Evolutionary conservation across 1,139 yeast species (phyloP).

Genomic region (Hansenula sp.): DNA sequence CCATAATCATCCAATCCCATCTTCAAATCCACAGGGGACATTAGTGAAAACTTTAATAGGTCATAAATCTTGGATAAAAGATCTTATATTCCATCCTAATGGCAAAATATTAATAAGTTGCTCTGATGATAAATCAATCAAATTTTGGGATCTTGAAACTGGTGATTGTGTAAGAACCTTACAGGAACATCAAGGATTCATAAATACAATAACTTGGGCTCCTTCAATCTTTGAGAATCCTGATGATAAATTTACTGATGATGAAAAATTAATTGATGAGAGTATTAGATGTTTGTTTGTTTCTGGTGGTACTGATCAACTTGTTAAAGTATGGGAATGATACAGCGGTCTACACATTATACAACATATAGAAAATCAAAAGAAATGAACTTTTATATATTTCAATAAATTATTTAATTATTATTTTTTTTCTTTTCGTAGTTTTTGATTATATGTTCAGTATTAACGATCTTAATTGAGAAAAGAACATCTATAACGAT

Average conservation of each 20-base stretch:
- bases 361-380: neutral
- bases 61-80: constrained; percentile 86
- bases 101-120: constrained; percentile 71
- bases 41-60: constrained; percentile 56
- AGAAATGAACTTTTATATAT: neutral
- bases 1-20: constrained; percentile 56
- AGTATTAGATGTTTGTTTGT: constrained; percentile 53
- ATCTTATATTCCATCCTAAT: constrained; percentile 67
- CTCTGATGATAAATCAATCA: constrained; percentile 74
- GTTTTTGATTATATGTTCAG: neutral
- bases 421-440: neutral
- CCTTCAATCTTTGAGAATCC: constrained; percentile 27
- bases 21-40: constrained; percentile 58
- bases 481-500: no score
- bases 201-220: constrained; percentile 65
- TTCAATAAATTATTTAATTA: neutral
- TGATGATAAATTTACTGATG: constrained; percentile 11
- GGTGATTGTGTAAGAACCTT: constrained; percentile 52
- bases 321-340: constrained; percentile 46
- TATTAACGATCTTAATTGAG: no score
- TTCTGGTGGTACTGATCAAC: constrained; percentile 58
- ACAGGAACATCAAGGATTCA: constrained; percentile 69
- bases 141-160: constrained; percentile 74
- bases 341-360: no score
- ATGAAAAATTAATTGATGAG: constrained; percentile 20